Percentiles rank a stretch among this genome's conserved stretches.
Conservation (phyloP, 768 basidiomycete genomes). For the Lactarius hengduanensis region DNA sequence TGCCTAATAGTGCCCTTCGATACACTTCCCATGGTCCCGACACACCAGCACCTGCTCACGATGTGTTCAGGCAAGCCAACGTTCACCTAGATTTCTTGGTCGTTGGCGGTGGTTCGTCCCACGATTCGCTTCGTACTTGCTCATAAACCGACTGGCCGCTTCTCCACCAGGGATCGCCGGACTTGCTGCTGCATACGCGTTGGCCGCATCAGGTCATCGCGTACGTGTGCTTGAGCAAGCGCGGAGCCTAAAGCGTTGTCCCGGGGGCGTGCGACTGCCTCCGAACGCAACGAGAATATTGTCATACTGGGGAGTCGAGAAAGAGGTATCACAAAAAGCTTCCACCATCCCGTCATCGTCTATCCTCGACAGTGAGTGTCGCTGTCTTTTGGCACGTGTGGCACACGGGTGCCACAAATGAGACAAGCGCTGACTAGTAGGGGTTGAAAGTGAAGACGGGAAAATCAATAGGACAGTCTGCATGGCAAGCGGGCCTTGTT, state of each 20-base stretch:
- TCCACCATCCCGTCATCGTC: slow-evolving; percentile 12
- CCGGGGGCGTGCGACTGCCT: slow-evolving; percentile 25
- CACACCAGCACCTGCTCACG: background rate
- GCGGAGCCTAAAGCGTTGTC: background rate
- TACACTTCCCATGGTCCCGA: background rate
- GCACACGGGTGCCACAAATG: no score
- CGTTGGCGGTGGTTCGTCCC: slow-evolving; percentile 26
- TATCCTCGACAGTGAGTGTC: slow-evolving; percentile 25
- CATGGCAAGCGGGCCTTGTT: slow-evolving; percentile 22
- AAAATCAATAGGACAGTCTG: slow-evolving; percentile 15
- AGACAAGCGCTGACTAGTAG: slow-evolving; percentile 1
- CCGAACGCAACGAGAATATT: slow-evolving; percentile 27
- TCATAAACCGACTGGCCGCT: background rate
- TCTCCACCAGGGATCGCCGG: slow-evolving; percentile 25
- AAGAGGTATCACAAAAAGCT: slow-evolving; percentile 20
- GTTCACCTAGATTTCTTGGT: slow-evolving; percentile 26
- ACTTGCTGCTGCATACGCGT: slow-evolving; percentile 26
- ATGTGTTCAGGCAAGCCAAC: slow-evolving; percentile 14
- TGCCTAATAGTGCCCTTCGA: slow-evolving; percentile 6
- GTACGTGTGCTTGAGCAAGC: slow-evolving; percentile 26
- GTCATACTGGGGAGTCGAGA: slow-evolving; percentile 26
- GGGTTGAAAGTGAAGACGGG: slow-evolving; percentile 26
- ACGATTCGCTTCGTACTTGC: background rate
- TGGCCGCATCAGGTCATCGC: slow-evolving; percentile 26
- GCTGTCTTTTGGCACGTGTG: no score